Base-by-base conservation (phyloP, 371 early-diverging fungal genomes). In the Rhizopus delemar region DNA sequence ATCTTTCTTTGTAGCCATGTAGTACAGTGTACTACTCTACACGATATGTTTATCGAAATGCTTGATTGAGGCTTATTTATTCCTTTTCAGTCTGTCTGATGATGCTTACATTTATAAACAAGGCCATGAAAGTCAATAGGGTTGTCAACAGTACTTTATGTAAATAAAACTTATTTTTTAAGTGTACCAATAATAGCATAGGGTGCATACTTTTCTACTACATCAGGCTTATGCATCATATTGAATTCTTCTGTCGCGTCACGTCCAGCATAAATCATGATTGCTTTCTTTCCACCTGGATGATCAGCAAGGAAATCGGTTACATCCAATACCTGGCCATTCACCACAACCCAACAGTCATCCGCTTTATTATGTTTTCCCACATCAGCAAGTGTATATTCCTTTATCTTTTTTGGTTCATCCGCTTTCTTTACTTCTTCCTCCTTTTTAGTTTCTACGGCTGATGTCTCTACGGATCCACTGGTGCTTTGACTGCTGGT, bases 301-400 rank as follows among this genome's bases (percentile, higher is more conserved):
- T 94, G 93, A 59, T 92, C 91, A 46, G 81, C 73, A 73, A 94
- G 81, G 83, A 97, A 97, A 57, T 86, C 83, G 48, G 98, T 96
- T 32, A 93, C 95, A 70, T 98, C 88, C 64, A 94, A 85, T 16
- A 99, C 97, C 61, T 92, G 82, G 41, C 91, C 93, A 63, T 93
- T 89, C 15, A 98, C 89, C 62, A 94, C 84, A 46, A 97, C 93
- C 98, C 97, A 99, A 74, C 94, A 92, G 74, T 97, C 97, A 6
- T 93, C 80, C 51, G 86, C 82, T 54, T 74, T 91, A 83, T 88
- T 90, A 77, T 97, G 98, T 73, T 91, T 90, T 35, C 90, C 84
- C 16, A 98, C 92, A 57, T 97, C 88, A 8, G 70, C 86, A 8
- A 80, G 68, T 7, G 85, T 70, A 63, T 83, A 85, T 53, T 77